Conservation (phyloP, 441 rosid species). For the Jatropha multifida region DNA sequence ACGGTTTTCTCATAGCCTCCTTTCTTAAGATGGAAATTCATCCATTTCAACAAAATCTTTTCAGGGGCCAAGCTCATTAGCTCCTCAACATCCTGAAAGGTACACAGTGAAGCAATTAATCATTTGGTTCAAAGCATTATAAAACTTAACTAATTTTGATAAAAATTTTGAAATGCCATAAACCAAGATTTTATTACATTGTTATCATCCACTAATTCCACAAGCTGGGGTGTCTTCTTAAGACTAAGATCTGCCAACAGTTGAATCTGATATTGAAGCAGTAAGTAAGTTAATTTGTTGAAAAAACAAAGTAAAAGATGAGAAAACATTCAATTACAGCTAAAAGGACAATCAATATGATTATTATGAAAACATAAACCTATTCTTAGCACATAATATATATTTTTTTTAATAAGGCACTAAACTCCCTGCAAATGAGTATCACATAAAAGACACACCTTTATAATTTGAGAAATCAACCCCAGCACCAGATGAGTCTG, state of each 20-base stretch:
- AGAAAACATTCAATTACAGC: conserved; percentile 16
- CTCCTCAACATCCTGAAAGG: conserved; percentile 88
- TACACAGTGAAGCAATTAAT: conserved; percentile 8
- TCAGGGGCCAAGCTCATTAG: conserved; percentile 91
- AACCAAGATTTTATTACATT: conserved; percentile 42
- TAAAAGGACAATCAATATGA: not conserved
- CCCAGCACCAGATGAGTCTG: conserved; percentile 98
- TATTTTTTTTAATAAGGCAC: not conserved
- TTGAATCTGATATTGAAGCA: conserved; percentile 68
- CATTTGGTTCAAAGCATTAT: not conserved
- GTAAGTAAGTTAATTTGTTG: conserved; percentile 21
- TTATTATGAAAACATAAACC: not conserved
- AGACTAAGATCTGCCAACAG: conserved; percentile 90
- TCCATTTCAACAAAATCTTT: conserved; percentile 93
- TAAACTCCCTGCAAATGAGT: not conserved
- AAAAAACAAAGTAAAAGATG: conserved; percentile 16
- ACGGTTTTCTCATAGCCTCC: conserved; percentile 89
- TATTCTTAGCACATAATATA: conserved; percentile 1
- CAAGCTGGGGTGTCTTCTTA: conserved; percentile 94
- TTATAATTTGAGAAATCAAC: conserved; percentile 93
- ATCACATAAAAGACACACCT: conserved; percentile 48
- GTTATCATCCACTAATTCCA: conserved; percentile 89
- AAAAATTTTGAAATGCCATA: not conserved
- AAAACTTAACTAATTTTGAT: conserved; percentile 3
- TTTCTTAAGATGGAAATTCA: conserved; percentile 97